These are phyloP conservation scores for Camelina neglecta DNA, from an alignment of 345 rosid genomes.

Conservation along the genomic window DNA sequence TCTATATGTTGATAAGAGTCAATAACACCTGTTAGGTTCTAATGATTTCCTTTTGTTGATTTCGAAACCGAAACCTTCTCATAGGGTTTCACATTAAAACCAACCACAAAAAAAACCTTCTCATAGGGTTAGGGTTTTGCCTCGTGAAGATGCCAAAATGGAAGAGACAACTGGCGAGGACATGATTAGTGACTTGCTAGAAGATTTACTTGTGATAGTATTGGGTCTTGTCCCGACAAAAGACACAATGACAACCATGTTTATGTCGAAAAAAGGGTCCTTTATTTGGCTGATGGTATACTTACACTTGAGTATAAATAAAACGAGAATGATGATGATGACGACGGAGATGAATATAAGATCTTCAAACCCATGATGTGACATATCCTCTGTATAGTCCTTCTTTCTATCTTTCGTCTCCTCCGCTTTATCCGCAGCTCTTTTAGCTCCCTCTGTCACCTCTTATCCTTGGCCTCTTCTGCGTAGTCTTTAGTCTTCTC, in stretches of 20 bases:
- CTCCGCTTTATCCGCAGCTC: slow-evolving; percentile 30
- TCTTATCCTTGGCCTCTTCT: neutral
- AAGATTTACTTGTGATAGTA: neutral
- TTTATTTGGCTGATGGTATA: no score
- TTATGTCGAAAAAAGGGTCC: no score
- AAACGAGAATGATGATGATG: no score
- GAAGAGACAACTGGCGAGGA: neutral
- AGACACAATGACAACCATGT: neutral
- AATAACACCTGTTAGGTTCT: no score
- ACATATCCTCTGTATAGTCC: slow-evolving; percentile 35
- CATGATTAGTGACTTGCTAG: neutral
- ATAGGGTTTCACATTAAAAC: no score
- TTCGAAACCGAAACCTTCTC: no score
- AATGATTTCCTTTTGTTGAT: no score
- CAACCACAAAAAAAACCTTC: no score
- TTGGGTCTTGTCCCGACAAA: neutral
- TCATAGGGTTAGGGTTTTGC: no score
- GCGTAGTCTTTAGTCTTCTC: slow-evolving; percentile 20
- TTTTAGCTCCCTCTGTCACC: slow-evolving; percentile 35
- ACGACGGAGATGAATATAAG: no score
- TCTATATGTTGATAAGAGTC: no score
- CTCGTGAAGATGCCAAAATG: neutral
- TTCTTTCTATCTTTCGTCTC: slow-evolving; percentile 31
- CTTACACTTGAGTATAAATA: no score
- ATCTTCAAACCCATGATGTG: slow-evolving; percentile 25